These are phyloP conservation scores for Carpinus fangiana DNA, from an alignment of 306 rosid species.

Conservation along the genomic window DNA sequence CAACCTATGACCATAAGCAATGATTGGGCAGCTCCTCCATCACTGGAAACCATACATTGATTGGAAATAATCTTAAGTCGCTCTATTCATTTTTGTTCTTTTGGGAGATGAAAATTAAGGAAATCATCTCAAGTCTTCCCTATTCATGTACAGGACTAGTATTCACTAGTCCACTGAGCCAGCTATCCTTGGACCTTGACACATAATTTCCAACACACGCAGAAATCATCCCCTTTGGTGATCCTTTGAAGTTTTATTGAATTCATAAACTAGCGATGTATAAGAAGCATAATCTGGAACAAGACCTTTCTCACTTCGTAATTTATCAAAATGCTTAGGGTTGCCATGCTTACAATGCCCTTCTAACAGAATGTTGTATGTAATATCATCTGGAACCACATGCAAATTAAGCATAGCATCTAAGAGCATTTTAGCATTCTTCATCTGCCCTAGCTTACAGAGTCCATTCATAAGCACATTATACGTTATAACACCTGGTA, in stretches of 20 bases:
- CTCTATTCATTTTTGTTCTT: neutral
- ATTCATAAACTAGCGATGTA: constrained; percentile 55
- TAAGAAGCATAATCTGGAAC: constrained; percentile 73
- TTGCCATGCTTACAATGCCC: constrained; percentile 79
- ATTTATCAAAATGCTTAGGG: constrained; percentile 40
- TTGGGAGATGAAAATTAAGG: neutral
- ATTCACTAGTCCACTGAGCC: neutral
- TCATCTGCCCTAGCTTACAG: constrained; percentile 94
- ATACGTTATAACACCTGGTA: constrained; percentile 71
- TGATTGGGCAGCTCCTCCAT: neutral
- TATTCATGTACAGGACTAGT: neutral
- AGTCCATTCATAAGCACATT: constrained; percentile 88
- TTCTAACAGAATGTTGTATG: constrained; percentile 77
- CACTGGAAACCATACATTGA: neutral
- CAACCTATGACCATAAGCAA: neutral
- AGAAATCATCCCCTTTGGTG: constrained; percentile 47
- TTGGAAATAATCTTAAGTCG: neutral
- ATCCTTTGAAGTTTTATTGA: constrained; percentile 42
- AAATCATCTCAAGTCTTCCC: neutral
- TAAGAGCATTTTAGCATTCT: constrained; percentile 77
- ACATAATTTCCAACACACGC: neutral
- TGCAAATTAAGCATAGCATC: constrained; percentile 84
- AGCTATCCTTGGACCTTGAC: neutral
- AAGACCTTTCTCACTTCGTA: constrained; percentile 64
- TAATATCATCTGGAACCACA: constrained; percentile 82